phyloP scores from a whole-genome alignment of 176 grass and related monocot genomes.

The Alopecurus myosuroides region DNA sequence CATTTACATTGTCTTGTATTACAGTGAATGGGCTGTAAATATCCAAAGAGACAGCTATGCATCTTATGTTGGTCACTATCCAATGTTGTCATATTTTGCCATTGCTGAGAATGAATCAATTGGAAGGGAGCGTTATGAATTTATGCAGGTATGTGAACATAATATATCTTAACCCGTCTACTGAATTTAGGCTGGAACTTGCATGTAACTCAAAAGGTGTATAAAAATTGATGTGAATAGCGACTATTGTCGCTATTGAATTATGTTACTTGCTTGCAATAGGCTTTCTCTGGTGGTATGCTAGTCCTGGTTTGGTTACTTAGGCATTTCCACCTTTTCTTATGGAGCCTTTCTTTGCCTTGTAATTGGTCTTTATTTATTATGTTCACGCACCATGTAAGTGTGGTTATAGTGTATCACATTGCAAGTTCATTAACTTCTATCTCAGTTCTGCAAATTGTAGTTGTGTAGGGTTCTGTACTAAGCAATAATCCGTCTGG shows the following conservation, averaged over 20 bases:
- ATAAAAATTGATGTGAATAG: neutral
- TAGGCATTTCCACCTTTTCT: neutral
- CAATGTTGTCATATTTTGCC: conserved; percentile 80
- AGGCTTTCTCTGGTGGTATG: neutral
- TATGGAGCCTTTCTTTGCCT: neutral
- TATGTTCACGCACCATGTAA: neutral
- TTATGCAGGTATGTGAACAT: conserved; percentile 62
- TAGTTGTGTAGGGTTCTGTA: neutral
- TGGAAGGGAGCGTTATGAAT: conserved; percentile 84
- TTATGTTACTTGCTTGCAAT: neutral
- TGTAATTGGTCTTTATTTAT: neutral
- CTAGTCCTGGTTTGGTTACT: neutral
- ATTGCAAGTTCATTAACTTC: neutral
- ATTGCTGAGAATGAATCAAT: conserved; percentile 90
- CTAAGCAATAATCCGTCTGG: neutral
- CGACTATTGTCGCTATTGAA: neutral
- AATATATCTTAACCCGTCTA: neutral
- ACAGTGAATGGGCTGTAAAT: conserved; percentile 96
- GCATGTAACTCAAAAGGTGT: neutral
- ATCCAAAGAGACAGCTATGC: conserved; percentile 89
- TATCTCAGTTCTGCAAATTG: neutral
- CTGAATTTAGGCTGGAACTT: neutral
- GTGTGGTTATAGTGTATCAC: neutral
- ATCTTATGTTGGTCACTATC: conserved; percentile 87
- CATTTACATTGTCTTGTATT: conserved; percentile 4